Conservation (phyloP, 2,329 filamentous ascomycete species). For the Beauveria pseudobassiana region DNA sequence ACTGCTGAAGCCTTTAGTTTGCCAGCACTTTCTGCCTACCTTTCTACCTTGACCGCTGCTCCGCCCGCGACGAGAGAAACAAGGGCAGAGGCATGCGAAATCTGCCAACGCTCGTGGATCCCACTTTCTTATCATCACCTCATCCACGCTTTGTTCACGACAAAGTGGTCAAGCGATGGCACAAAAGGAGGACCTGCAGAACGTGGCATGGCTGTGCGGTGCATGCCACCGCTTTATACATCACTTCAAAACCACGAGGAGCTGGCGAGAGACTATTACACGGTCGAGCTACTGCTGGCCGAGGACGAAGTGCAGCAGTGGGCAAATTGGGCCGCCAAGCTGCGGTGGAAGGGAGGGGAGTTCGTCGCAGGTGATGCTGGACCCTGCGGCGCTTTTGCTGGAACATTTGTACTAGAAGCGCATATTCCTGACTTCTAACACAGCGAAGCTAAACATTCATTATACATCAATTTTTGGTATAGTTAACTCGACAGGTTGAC, state of each 20-base stretch:
- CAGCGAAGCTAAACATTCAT: neutral
- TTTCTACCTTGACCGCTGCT: slow-evolving; percentile 46
- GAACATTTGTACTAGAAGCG: neutral
- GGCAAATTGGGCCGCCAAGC: slow-evolving; percentile 62
- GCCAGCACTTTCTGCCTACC: slow-evolving; percentile 56
- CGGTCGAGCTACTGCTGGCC: slow-evolving; percentile 60
- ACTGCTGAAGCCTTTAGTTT: slow-evolving; percentile 49
- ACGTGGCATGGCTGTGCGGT: slow-evolving; percentile 79
- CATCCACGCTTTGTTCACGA: slow-evolving; percentile 69
- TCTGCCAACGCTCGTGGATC: slow-evolving; percentile 69
- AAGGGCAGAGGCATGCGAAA: slow-evolving; percentile 57
- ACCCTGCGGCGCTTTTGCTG: neutral
- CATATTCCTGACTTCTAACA: neutral
- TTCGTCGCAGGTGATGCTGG: neutral
- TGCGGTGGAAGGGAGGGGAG: slow-evolving; percentile 61
- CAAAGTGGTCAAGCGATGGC: slow-evolving; percentile 73
- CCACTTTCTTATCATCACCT: slow-evolving; percentile 78
- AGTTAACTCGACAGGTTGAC: too few species aligned
- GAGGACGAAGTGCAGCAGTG: slow-evolving; percentile 66
- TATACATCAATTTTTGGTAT: too few species aligned
- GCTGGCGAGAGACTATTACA: slow-evolving; percentile 64
- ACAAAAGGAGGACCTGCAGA: slow-evolving; percentile 67
- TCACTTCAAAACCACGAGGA: slow-evolving; percentile 69
- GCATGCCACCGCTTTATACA: slow-evolving; percentile 82
- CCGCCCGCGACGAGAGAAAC: slow-evolving; percentile 58